phyloP scores from a whole-genome alignment of 2,329 filamentous ascomycete species.

The Phyllosticta paracitricarpa region DNA sequence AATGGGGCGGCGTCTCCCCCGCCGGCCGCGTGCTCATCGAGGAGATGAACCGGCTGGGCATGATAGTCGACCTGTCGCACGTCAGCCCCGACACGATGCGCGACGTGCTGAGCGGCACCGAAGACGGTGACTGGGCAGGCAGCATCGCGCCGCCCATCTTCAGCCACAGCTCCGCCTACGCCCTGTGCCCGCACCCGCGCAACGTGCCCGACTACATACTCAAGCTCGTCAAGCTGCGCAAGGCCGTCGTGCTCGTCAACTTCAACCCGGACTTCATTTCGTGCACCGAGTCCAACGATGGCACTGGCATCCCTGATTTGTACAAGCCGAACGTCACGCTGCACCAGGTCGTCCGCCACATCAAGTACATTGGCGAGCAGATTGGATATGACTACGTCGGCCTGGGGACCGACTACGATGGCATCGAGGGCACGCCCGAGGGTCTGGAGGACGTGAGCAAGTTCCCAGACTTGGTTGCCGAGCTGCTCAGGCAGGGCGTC shows the following conservation, averaged over 20 bases:
- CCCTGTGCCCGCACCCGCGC: conserved; percentile 75
- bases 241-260: conserved; percentile 84
- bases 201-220: conserved; percentile 85
- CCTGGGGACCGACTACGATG: conserved; percentile 84
- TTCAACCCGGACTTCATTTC: conserved; percentile 76
- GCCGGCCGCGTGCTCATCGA: conserved; percentile 58
- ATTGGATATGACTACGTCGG: conserved; percentile 87
- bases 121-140: conserved; percentile 50
- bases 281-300: conserved; percentile 51
- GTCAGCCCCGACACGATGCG: conserved; percentile 72
- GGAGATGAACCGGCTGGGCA: conserved; percentile 91
- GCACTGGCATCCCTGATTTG: conserved; percentile 57
- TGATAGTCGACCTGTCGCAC: conserved; percentile 87
- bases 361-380: conserved; percentile 68
- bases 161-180: conserved; percentile 74
- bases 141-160: conserved; percentile 78
- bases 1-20: conserved; percentile 63
- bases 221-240: conserved; percentile 59
- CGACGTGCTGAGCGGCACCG: conserved; percentile 59
- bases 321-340: conserved; percentile 63
- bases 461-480: conserved; percentile 67
- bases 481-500: conserved; percentile 63
- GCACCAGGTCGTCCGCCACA: conserved; percentile 67
- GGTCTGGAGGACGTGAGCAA: conserved; percentile 80
- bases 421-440: conserved; percentile 53